Conservation (phyloP, 345 rosid species). For the Populus ilicifolia region DNA sequence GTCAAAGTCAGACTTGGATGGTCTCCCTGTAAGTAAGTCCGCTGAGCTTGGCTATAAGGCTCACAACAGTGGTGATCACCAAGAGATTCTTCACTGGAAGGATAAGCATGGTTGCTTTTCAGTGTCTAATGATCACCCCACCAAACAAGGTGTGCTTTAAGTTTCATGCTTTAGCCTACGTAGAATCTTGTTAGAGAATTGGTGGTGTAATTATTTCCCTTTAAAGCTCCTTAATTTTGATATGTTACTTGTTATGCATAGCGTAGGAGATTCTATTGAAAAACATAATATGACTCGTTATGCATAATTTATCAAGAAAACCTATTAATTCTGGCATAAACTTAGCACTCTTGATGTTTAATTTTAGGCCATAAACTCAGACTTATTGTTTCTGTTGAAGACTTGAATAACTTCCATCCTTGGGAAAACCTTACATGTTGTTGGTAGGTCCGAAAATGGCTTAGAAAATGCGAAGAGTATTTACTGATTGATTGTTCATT, state of each 20-base stretch:
- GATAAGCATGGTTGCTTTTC: conserved; percentile 4
- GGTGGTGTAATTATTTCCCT: neutral
- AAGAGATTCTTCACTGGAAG: neutral
- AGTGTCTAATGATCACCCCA: neutral
- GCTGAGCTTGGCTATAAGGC: neutral
- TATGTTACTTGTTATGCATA: neutral
- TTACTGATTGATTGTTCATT: neutral
- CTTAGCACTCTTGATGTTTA: neutral
- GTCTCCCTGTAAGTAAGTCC: neutral
- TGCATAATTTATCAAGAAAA: neutral
- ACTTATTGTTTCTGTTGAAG: neutral
- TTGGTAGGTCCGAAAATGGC: neutral
- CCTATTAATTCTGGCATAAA: neutral
- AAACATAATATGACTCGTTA: neutral
- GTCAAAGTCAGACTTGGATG: neutral
- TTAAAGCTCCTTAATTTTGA: neutral
- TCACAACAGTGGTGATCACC: conserved; percentile 1
- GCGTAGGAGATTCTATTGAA: neutral
- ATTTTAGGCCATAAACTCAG: neutral
- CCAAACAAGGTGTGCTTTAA: conserved; percentile 29
- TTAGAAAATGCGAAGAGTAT: neutral
- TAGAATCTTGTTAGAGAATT: neutral
- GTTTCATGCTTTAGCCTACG: neutral
- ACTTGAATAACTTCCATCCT: neutral
- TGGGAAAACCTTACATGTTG: neutral